These are phyloP conservation scores for Leccinum disarticulatum DNA, from an alignment of 768 basidiomycete species.

Conservation along the genomic window DNA sequence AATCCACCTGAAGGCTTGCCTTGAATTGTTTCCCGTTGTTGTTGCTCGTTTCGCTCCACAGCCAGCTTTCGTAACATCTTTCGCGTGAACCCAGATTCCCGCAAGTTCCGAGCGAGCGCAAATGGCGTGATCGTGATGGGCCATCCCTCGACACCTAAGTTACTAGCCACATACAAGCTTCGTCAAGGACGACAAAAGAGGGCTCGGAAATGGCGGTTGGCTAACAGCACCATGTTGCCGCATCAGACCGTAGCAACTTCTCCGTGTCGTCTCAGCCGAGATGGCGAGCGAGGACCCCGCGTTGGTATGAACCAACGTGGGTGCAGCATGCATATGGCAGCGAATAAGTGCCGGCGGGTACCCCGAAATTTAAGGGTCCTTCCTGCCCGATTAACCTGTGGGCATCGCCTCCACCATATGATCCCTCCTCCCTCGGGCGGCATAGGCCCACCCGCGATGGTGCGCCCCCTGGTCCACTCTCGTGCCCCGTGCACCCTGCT, in stretches of 20 bases:
- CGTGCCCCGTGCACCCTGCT: not conserved
- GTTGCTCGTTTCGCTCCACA: not conserved
- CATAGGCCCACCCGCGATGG: conserved; percentile 92
- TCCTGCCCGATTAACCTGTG: too few relatives aligned
- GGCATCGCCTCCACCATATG: too few relatives aligned
- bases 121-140: conserved; percentile 17
- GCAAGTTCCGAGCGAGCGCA: conserved; percentile 18
- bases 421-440: conserved; percentile 61
- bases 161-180: conserved; percentile 1
- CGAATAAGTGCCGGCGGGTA: too few relatives aligned
- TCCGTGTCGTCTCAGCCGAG: too few relatives aligned
- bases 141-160: conserved; percentile 11
- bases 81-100: not conserved
- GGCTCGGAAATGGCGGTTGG: too few relatives aligned
- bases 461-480: conserved; percentile 29
- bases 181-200: conserved; percentile 1
- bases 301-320: too few relatives aligned
- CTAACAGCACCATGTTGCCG: too few relatives aligned
- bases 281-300: too few relatives aligned
- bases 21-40: not conserved
- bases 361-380: too few relatives aligned
- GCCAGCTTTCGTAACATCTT: conserved; percentile 5
- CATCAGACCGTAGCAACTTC: too few relatives aligned
- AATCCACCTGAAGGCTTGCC: not conserved
- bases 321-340: too few relatives aligned